Evolutionary conservation across 179 eudicot species (phyloP), one percentile per base, ranked within the genome.

Genomic region (Beta lomatogona): DNA sequence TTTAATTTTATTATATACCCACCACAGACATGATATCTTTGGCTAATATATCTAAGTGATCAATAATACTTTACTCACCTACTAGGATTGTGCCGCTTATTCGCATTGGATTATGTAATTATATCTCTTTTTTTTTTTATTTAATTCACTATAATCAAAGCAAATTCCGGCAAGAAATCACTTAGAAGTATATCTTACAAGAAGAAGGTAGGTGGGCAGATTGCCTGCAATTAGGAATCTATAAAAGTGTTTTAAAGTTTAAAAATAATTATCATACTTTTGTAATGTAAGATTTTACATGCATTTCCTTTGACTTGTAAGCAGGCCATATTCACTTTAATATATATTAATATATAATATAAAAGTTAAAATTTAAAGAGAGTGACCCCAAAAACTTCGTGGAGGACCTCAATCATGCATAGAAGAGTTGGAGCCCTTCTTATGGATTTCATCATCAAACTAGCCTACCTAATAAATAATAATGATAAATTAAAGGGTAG

Each of bases 401-500:
- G 81, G 86, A 83, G 55, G 48, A 78, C 85, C 87, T 82, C 87
- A 79, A 82, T 75, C 46, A 55, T 82, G 31, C 19, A 74, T 31
- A 4, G 31, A 28, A 28, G 31, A 28, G 31, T 28, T 28, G 31
- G 31, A 28, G 31, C 31, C 31, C 31, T 71, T 81, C 77, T 75
- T 77, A 6, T 16, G 45, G 21, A 70, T 55, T 70, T 77, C 78
- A 58, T 77, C 55, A 63, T 57, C 81, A 77, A 59, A 46, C 36
- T 69, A 72, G n/a, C 61, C 63, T 72, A 46, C 66, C 58, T 65
- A 60, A 57, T 14, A 14, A 5, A 54, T 28, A 8, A 48, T 21
- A 28, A 25, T 31, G 25, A 48, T 64, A 65, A 18, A 53, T 28
- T 48, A 6, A 36, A 14, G 6, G 46, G 19, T 13, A 66, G 18